These are phyloP conservation scores for Begonia fuchsioides DNA, from an alignment of 306 rosid genomes.

Conservation along the genomic window DNA sequence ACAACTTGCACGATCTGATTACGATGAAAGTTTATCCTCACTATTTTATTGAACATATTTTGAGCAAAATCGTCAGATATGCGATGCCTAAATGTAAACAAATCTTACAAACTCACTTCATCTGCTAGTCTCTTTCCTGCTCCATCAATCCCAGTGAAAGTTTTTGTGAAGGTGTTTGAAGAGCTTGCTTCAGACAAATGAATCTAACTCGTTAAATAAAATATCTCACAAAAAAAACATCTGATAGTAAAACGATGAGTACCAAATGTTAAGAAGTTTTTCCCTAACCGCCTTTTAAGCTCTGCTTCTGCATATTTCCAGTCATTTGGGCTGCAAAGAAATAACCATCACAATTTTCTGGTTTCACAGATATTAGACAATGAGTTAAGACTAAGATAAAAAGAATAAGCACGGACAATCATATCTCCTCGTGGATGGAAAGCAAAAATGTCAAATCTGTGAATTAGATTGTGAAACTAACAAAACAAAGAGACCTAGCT, in stretches of 20 bases:
- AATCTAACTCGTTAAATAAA: no score
- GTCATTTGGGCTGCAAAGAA: constrained; percentile 66
- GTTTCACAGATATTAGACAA: no score
- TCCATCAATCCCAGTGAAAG: constrained; percentile 88
- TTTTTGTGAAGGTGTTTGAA: constrained; percentile 60
- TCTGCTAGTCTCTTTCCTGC: constrained; percentile 91
- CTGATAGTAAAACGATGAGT: constrained; percentile 2
- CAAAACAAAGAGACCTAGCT: constrained; percentile 38
- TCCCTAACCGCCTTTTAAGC: constrained; percentile 63
- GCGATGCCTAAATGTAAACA: not conserved
- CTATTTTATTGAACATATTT: constrained; percentile 5
- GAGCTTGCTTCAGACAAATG: constrained; percentile 80
- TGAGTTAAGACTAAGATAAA: no score
- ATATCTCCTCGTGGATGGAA: no score
- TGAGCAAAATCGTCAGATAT: not conserved
- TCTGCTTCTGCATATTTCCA: constrained; percentile 87
- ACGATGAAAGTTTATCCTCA: constrained; percentile 16
- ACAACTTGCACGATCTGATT: constrained; percentile 68
- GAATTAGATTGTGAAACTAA: no score
- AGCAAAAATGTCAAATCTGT: no score
- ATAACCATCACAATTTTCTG: not conserved
- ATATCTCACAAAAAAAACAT: not conserved
- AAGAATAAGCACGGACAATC: no score
- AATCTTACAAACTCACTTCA: constrained; percentile 44
- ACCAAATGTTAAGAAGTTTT: constrained; percentile 68